Conservation (phyloP, 2,329 filamentous ascomycete genomes). For the Claviceps monticola region DNA sequence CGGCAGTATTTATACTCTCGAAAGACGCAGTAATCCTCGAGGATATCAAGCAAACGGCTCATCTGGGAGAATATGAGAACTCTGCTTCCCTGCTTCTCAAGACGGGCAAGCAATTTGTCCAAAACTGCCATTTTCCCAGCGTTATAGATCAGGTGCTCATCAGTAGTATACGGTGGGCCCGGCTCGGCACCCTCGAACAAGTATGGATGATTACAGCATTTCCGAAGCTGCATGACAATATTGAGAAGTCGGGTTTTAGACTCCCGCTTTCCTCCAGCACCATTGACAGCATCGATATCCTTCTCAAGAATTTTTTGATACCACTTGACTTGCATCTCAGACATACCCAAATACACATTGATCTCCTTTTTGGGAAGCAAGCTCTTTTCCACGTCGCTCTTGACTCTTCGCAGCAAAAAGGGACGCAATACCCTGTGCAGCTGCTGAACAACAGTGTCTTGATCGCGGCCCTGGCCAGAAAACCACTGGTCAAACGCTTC, state of each 20-base stretch:
- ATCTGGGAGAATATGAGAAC: constrained; percentile 99
- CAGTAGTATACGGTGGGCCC: constrained; percentile 92
- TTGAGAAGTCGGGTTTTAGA: constrained; percentile 95
- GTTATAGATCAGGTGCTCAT: constrained; percentile 88
- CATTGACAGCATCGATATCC: constrained; percentile 97
- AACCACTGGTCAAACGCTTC: constrained; percentile 99
- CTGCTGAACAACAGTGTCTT: constrained; percentile 92
- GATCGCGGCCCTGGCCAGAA: constrained; percentile 75
- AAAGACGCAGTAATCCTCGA: constrained; percentile 98
- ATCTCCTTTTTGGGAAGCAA: constrained; percentile 93
- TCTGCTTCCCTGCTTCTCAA: constrained; percentile 76
- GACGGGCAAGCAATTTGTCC: constrained; percentile 74
- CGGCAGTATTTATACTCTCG: constrained; percentile 90
- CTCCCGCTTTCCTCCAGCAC: constrained; percentile 88
- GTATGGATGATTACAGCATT: constrained; percentile 98
- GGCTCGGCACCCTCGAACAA: constrained; percentile 96
- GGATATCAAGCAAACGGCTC: constrained; percentile 90
- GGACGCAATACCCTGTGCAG: constrained; percentile 85
- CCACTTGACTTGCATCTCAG: constrained; percentile 98
- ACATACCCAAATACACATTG: constrained; percentile 96
- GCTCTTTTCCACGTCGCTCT: constrained; percentile 96
- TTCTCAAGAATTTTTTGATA: constrained; percentile 98
- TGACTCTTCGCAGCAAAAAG: constrained; percentile 89
- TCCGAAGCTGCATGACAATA: constrained; percentile 98
- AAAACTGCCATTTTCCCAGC: constrained; percentile 96